Conservation (phyloP, 345 rosid species). For the Litchi chinensis region DNA sequence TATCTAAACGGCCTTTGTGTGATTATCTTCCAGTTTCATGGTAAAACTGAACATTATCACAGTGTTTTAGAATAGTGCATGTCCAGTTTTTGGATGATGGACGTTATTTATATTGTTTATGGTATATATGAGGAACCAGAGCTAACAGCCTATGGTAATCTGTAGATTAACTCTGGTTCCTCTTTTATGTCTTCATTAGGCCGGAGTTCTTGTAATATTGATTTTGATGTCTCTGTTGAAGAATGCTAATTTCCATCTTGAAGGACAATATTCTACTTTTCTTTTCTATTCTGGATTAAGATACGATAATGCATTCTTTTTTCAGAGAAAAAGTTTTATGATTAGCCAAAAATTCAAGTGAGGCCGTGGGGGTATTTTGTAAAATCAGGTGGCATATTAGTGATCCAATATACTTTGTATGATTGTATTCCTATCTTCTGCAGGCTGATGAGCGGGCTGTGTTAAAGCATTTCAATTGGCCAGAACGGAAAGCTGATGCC, state of each 20-base stretch:
- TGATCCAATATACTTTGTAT: neutral
- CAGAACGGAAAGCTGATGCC: conserved; percentile 90
- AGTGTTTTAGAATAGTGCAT: neutral
- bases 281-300: neutral
- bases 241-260: neutral
- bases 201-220: neutral
- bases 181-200: neutral
- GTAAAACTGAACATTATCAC: neutral
- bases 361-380: neutral
- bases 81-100: neutral
- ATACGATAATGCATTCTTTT: neutral
- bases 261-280: neutral
- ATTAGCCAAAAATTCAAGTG: no score
- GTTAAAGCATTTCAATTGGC: conserved; percentile 93
- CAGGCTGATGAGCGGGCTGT: conserved; percentile 95
- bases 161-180: neutral
- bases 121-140: neutral
- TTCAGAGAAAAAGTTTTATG: no score
- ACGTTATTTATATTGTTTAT: neutral
- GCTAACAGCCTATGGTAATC: neutral
- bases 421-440: conserved; percentile 7
- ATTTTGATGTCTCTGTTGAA: neutral
- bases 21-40: neutral
- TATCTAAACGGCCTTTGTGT: neutral
- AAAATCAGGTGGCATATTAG: neutral